phyloP scores from a whole-genome alignment of 1,284 basidiomycete genomes.

The Termitomyces sp. region DNA sequence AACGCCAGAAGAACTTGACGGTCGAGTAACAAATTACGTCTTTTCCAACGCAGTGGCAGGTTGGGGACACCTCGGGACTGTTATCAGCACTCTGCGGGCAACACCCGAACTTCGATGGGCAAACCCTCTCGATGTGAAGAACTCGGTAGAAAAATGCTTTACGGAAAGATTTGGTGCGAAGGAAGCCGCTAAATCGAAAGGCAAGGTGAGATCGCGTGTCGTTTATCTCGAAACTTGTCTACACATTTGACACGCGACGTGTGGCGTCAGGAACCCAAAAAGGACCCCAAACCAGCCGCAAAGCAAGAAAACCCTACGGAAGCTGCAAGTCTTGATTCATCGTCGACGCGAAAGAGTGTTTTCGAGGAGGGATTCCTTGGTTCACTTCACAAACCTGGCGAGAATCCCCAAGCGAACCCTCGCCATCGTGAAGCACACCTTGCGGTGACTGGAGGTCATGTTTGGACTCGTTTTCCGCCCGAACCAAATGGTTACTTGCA shows the following conservation, averaged over 20 bases:
- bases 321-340: constrained; percentile 26
- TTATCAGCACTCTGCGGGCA: constrained; percentile 69
- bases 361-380: constrained; percentile 97
- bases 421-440: constrained; percentile 82
- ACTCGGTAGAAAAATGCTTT: constrained; percentile 77
- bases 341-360: constrained; percentile 58
- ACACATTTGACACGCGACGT: background rate
- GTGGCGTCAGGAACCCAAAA: constrained; percentile 51
- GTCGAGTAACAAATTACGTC: constrained; percentile 61
- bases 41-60: constrained; percentile 50
- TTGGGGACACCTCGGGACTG: constrained; percentile 73
- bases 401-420: constrained; percentile 84
- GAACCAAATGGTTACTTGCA: constrained; percentile 98
- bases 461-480: constrained; percentile 97
- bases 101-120: constrained; percentile 84
- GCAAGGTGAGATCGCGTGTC: constrained; percentile 48
- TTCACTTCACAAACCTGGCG: constrained; percentile 89
- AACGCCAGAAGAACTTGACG: constrained; percentile 64
- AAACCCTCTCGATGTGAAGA: constrained; percentile 85
- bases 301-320: constrained; percentile 32
- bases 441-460: constrained; percentile 74
- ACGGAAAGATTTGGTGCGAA: constrained; percentile 77
- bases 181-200: constrained; percentile 62
- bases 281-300: constrained; percentile 28
- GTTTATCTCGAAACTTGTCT: background rate